Base-by-base conservation (phyloP, 2,329 filamentous ascomycete genomes). In the Paracorniculantispora psalliotae region DNA sequence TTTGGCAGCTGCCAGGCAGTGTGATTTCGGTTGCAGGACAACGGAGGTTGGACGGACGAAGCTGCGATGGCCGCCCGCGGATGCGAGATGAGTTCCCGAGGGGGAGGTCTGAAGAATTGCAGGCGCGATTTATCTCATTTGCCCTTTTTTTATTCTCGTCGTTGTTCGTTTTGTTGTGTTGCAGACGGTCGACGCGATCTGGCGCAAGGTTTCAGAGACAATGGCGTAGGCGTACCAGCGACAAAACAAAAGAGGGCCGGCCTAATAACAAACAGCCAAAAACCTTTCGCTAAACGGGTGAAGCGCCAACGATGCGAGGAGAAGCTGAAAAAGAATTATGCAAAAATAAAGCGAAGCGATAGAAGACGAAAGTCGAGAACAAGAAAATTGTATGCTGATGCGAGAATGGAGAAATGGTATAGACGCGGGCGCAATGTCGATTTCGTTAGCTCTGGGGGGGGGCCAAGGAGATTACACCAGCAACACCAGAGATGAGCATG, bases 1-100 rank as follows among this genome's bases (percentile, higher is more conserved):
- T 57, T 48, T 59, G 62, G 61, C 59, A 62, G 60, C 50, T 59
- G 61, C 50, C 61, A 61, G 59, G 52, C 63, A 56, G 54, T 28
- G 37, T 41, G 55, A 33, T 33, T 43, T 59, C 59, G 48, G 41
- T n/a, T 52, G 37, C 61, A 59, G 35, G 41, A 63, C 60, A 50
- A 44, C 64, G 61, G 55, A 37, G 12, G 41, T 56, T 30, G 55
- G 49, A n/a, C n/a, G 61, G 61, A 49, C 61, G 60, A 44, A 44
- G 46, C 35, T 35, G 47, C 21, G 25, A 26, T 49, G 39, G 35
- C 33, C 23, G 35, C 35, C 54, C 28, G 41, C 33, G 47, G 47
- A 44, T 37, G 30, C 28, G 41, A 41, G 5, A 43, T 21, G 37
- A 21, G 46, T 23, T 33, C 25, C 47, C 37, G 28, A 15, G 21